Evolutionary conservation across 352 stramenopile genomes (phyloP).

Genomic region (Pythium rhizo-oryzae): DNA sequence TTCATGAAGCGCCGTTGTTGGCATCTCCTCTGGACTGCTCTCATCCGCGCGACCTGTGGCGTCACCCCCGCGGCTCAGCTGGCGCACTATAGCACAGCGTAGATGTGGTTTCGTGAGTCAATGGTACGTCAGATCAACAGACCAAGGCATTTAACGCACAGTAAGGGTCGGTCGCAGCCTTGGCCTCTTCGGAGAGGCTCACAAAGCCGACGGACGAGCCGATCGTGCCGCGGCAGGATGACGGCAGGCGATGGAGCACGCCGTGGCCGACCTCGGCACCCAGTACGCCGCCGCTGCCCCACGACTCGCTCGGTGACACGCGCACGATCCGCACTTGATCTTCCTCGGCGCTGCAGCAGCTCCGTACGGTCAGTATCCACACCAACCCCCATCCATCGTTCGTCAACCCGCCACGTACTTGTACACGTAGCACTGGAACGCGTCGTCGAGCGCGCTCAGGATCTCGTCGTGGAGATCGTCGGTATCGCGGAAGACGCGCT

Average conservation of each 20-base stretch:
- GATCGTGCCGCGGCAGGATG: constrained; percentile 48
- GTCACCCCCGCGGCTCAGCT: neutral
- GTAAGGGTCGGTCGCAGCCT: constrained; percentile 78
- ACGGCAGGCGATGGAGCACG: constrained; percentile 95
- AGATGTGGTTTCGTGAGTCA: too few relatives aligned
- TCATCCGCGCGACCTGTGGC: neutral
- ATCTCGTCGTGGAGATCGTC: constrained; percentile 93
- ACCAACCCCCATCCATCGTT: neutral
- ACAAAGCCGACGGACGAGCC: constrained; percentile 82
- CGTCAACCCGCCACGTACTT: constrained; percentile 56
- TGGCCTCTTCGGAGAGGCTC: constrained; percentile 67
- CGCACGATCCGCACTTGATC: constrained; percentile 94
- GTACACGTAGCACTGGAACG: constrained; percentile 98
- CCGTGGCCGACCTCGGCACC: constrained; percentile 95
- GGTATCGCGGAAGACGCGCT: constrained; percentile 80
- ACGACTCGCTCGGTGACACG: constrained; percentile 75
- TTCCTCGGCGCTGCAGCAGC: constrained; percentile 60
- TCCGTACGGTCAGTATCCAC: neutral
- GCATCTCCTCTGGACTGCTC: neutral
- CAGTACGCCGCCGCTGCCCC: constrained; percentile 92
- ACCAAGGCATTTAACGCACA: constrained; percentile 41
- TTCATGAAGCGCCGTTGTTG: neutral
- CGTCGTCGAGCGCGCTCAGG: constrained; percentile 86
- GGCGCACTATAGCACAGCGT: neutral
- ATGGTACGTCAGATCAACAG: too few relatives aligned